Evolutionary conservation across 2,329 filamentous ascomycete genomes (phyloP).

Genomic region (Clonostachys chloroleuca): DNA sequence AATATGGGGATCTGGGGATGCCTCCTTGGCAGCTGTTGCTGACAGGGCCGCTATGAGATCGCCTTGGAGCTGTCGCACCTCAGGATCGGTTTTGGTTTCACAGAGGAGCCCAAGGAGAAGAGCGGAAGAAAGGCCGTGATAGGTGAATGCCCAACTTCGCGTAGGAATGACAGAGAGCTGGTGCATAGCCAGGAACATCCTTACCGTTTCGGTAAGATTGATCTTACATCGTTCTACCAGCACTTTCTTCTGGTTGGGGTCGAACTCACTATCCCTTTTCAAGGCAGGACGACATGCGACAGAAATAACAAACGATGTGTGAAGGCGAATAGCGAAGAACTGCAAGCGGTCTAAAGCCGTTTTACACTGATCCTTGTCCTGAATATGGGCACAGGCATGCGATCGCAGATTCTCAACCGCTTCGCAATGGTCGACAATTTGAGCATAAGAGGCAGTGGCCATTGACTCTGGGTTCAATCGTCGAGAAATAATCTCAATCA

Average conservation of each 20-base stretch:
- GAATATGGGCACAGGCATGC: conserved; percentile 45
- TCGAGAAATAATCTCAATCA: conserved; percentile 56
- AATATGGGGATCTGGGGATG: conserved; percentile 46
- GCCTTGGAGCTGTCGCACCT: conserved; percentile 59
- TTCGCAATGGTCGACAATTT: conserved; percentile 54
- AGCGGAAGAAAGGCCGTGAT: conserved; percentile 62
- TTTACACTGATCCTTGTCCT: conserved; percentile 58
- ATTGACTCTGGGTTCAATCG: conserved; percentile 51
- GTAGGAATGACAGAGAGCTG: conserved; percentile 63
- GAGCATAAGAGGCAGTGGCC: conserved; percentile 41
- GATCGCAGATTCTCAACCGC: conserved; percentile 47
- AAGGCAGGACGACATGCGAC: conserved; percentile 61
- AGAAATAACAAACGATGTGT: conserved; percentile 61
- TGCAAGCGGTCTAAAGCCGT: conserved; percentile 59
- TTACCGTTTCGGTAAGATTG: conserved; percentile 60
- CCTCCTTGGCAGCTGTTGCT: conserved; percentile 59
- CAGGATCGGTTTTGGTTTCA: conserved; percentile 59
- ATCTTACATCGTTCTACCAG: conserved; percentile 56
- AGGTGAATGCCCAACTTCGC: conserved; percentile 64
- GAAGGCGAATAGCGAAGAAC: conserved; percentile 59
- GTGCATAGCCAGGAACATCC: conserved; percentile 67
- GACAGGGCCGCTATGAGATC: conserved; percentile 61
- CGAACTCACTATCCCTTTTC: conserved; percentile 47
- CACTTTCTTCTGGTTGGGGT: conserved; percentile 44
- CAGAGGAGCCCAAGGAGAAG: conserved; percentile 59